phyloP scores from a whole-genome alignment of 352 stramenopile genomes.

The Globisporangium orthogonon region DNA sequence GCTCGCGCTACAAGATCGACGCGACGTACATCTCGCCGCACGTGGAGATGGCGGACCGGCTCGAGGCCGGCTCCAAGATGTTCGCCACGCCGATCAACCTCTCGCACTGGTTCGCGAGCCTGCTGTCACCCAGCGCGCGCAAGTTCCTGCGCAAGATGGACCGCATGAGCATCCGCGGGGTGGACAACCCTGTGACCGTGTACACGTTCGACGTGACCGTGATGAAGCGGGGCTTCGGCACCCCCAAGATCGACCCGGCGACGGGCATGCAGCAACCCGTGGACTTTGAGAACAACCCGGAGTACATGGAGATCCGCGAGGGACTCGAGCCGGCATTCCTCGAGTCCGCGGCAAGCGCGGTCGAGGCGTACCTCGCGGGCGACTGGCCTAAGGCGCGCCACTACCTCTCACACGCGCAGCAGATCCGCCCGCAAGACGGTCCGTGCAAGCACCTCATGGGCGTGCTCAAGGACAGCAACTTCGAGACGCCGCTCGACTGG shows the following conservation, averaged over 20 bases:
- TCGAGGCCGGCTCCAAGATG: slow-evolving; percentile 94
- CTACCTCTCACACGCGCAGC: slow-evolving; percentile 64
- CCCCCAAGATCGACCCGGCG: slow-evolving; percentile 52
- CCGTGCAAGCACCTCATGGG: slow-evolving; percentile 88
- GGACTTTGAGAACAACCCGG: slow-evolving; percentile 77
- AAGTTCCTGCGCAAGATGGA: slow-evolving; percentile 83
- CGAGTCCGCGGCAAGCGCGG: slow-evolving; percentile 49
- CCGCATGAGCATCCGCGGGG: slow-evolving; percentile 76
- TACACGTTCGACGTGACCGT: slow-evolving; percentile 88
- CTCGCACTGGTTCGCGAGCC: slow-evolving; percentile 73
- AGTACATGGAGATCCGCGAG: slow-evolving; percentile 82
- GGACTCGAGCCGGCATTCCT: slow-evolving; percentile 77
- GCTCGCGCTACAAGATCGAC: slow-evolving; percentile 94
- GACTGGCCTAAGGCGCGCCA: slow-evolving; percentile 71
- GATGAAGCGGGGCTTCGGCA: slow-evolving; percentile 69
- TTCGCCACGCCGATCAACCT: slow-evolving; percentile 83
- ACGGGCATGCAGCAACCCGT: slow-evolving; percentile 60
- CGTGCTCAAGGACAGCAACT: slow-evolving; percentile 85
- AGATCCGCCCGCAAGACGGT: slow-evolving; percentile 83
- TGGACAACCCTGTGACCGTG: slow-evolving; percentile 73
- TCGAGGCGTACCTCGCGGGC: slow-evolving; percentile 70
- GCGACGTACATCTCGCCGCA: slow-evolving; percentile 96
- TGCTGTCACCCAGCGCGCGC: slow-evolving; percentile 60
- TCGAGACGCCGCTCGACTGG: slow-evolving; percentile 88
- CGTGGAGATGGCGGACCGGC: slow-evolving; percentile 91